Evolutionary conservation across 2,329 filamentous ascomycete genomes (phyloP).

Genomic region (Fusarium mangiferae): DNA sequence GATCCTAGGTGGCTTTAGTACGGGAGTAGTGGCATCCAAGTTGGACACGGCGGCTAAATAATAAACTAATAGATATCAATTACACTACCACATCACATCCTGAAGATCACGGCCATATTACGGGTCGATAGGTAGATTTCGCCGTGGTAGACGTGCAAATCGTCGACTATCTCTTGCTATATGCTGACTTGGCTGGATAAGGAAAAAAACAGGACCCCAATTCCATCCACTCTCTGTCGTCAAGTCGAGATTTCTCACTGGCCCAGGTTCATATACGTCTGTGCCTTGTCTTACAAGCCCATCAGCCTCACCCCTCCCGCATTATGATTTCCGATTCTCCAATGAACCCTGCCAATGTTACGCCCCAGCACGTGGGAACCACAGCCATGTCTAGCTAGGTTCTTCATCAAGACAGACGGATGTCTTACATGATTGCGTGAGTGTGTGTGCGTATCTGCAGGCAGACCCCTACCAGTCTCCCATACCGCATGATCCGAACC

Average conservation of each 20-base stretch:
- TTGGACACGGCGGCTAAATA: constrained; percentile 13
- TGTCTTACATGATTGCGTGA: constrained; percentile 20
- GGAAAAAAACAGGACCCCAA: background rate
- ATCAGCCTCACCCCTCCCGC: background rate
- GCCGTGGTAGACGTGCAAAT: background rate
- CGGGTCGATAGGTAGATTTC: background rate
- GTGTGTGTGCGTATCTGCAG: constrained; percentile 5
- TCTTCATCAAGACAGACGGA: constrained; percentile 5
- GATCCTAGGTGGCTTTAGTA: constrained; percentile 4
- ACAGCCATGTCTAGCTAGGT: constrained; percentile 5
- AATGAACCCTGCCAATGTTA: background rate
- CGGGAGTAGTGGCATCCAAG: background rate
- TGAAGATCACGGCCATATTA: background rate
- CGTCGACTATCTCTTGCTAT: background rate
- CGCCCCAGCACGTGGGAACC: constrained; percentile 18
- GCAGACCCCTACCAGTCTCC: constrained; percentile 14
- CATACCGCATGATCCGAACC: constrained; percentile 19
- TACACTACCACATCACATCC: background rate
- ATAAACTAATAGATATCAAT: background rate
- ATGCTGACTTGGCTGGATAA: background rate
- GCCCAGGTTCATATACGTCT: background rate
- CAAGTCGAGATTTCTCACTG: background rate
- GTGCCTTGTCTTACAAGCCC: constrained; percentile 1
- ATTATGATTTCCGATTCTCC: background rate
- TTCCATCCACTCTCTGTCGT: background rate